Conservation (phyloP, 2,329 filamentous ascomycete species). For the Colletotrichum karsti region DNA sequence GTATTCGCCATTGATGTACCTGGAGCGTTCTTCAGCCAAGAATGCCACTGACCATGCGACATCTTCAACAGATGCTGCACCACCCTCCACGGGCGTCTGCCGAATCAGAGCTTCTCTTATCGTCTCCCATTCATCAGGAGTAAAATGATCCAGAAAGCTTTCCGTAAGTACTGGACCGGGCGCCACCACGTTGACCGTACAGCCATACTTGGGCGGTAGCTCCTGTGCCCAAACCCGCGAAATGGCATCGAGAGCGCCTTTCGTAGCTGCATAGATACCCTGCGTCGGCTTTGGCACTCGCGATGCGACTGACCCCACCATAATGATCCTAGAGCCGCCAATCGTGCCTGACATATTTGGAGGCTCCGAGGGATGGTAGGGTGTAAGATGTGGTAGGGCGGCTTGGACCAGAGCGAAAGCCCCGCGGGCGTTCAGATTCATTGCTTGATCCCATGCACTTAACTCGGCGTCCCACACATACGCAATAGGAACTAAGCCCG, state of each 20-base stretch:
- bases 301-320: constrained; percentile 48
- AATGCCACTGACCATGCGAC: constrained; percentile 53
- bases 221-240: constrained; percentile 54
- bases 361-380: neutral
- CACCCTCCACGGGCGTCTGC: constrained; percentile 49
- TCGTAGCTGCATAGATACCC: constrained; percentile 58
- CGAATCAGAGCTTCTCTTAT: constrained; percentile 48
- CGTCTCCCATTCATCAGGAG: constrained; percentile 43
- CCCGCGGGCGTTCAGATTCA: constrained; percentile 51
- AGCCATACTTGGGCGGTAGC: constrained; percentile 52
- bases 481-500: constrained; percentile 42
- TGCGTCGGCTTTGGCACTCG: constrained; percentile 44
- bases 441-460: constrained; percentile 44
- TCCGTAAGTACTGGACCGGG: constrained; percentile 53
- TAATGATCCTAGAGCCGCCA: constrained; percentile 48
- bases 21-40: constrained; percentile 50
- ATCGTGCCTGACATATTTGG: neutral
- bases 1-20: constrained; percentile 55
- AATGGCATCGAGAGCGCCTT: constrained; percentile 57
- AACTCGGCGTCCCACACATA: constrained; percentile 46
- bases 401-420: constrained; percentile 51
- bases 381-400: constrained; percentile 46
- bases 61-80: constrained; percentile 54
- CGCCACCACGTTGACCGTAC: constrained; percentile 54
- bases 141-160: constrained; percentile 35